Evolutionary conservation across 768 basidiomycete species (phyloP), one percentile per base, ranked within the genome.

Genomic region (Psilocybe sp.): DNA sequence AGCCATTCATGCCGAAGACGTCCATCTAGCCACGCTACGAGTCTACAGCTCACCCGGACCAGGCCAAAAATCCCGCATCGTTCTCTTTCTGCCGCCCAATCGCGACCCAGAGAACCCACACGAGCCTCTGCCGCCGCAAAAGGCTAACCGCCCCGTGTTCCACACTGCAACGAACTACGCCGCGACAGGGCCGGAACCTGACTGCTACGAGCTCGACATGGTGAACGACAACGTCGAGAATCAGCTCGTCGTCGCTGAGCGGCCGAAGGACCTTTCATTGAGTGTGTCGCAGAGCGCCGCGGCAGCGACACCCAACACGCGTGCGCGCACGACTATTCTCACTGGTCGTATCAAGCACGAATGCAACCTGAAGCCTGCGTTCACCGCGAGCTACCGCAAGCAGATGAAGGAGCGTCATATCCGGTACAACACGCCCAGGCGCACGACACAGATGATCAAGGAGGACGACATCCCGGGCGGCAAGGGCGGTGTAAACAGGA

Each of bases 161-260:
- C 62, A 66, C 10, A 50, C 60, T 0, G 52, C 68, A 1, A 67
- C 72, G 1, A 55, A 67, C 2, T 70, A 70, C 40, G 36, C 62
- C 1, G 57, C 68, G 0, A 60, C 61, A 1, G 69, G 67, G 5
- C 60, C 67, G 5, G 77, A 81, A 53, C 79, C 78, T 4, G 87
- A 88, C 59, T 79, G 84, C 65, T 98, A 92, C 69, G 89, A 92
- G 58, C 75, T 98, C 32, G 86, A 91, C 38, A 91, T 96, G 81
- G 83, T 92, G 38, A 87, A 91, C 54, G 86, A 91, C 54, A 68
- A 80, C 31, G 87, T 91, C 8, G 88, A 89, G 58, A 94, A 93
- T 69, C 86, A 92, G 66, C 78, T 89, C 49, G 89, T 92, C 23
- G 80, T 93, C 33, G 90, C 89, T 0, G 89, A 92, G 66, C 81